phyloP scores from a whole-genome alignment of 2,329 filamentous ascomycete genomes.

The Aschersonia sp. region DNA sequence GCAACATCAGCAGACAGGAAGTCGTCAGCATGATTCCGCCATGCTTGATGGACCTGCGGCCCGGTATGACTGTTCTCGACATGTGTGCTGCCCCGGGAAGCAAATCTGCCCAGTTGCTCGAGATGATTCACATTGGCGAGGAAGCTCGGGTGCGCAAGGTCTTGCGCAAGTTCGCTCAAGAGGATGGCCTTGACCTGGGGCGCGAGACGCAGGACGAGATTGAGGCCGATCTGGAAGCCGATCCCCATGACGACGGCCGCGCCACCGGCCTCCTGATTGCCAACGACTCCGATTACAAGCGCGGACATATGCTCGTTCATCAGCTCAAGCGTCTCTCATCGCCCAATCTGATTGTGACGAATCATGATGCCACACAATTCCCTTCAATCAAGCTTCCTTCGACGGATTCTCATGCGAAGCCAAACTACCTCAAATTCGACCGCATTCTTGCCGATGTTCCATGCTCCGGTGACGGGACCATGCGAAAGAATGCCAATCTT shows the following conservation, averaged over 20 bases:
- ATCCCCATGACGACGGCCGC: constrained; percentile 62
- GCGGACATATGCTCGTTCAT: constrained; percentile 92
- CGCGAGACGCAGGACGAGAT: constrained; percentile 30
- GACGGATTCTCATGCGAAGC: constrained; percentile 35
- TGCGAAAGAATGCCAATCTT: constrained; percentile 82
- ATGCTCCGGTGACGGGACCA: constrained; percentile 88
- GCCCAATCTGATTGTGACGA: constrained; percentile 90
- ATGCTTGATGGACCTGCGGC: constrained; percentile 76
- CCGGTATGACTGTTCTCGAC: constrained; percentile 86
- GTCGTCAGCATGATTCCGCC: constrained; percentile 98
- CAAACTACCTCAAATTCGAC: constrained; percentile 86
- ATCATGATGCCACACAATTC: constrained; percentile 93
- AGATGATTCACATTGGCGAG: constrained; percentile 87
- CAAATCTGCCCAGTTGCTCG: constrained; percentile 89
- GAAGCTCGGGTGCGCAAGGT: constrained; percentile 70
- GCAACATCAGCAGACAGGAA: constrained; percentile 95
- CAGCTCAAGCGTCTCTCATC: constrained; percentile 96
- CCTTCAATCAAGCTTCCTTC: constrained; percentile 76
- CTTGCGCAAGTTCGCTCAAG: constrained; percentile 46
- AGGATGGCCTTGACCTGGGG: constrained; percentile 40
- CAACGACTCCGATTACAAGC: constrained; percentile 93
- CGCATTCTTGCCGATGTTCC: constrained; percentile 92
- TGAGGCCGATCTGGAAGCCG: constrained; percentile 38
- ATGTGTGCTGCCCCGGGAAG: constrained; percentile 94
- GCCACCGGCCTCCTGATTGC: constrained; percentile 86